A percentile compares a stretch with the other conserved stretches of the same genome.
phyloP scores from a whole-genome alignment of 225 moss, liverwort and hornwort species.

The Antitrichia curtipendula region DNA sequence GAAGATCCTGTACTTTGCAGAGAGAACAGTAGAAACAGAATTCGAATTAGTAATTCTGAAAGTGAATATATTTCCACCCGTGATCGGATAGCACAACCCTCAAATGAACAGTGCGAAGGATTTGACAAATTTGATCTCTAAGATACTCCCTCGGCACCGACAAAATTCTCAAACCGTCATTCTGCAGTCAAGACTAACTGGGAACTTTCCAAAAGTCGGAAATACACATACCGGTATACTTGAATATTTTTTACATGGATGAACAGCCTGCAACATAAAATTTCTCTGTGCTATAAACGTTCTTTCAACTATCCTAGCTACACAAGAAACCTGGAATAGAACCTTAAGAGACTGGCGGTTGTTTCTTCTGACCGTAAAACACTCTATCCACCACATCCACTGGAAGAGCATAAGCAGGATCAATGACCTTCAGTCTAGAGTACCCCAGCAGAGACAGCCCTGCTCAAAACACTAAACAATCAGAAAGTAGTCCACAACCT shows the following conservation, averaged over 20 bases:
- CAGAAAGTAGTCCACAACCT: neutral
- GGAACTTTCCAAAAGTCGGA: neutral
- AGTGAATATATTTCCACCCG: neutral
- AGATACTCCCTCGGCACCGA: neutral
- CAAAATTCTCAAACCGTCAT: neutral
- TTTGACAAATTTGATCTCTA: neutral
- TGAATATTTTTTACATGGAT: neutral
- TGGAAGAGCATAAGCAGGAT: constrained; percentile 82
- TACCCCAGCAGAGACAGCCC: constrained; percentile 67
- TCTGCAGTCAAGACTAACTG: neutral
- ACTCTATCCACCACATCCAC: constrained; percentile 59
- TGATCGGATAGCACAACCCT: neutral
- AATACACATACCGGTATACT: neutral
- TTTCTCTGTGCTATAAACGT: neutral
- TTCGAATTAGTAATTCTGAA: neutral
- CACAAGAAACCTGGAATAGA: neutral
- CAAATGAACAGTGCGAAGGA: neutral
- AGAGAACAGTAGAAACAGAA: neutral
- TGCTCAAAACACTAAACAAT: constrained; percentile 13
- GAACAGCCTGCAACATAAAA: neutral
- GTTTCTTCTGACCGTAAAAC: constrained; percentile 4
- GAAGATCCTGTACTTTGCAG: neutral
- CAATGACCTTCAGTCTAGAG: constrained; percentile 53
- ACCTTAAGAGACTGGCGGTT: neutral
- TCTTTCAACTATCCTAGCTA: neutral